phyloP scores from a whole-genome alignment of 2,329 filamentous ascomycete species.

The Arthrobotrys conoides region DNA sequence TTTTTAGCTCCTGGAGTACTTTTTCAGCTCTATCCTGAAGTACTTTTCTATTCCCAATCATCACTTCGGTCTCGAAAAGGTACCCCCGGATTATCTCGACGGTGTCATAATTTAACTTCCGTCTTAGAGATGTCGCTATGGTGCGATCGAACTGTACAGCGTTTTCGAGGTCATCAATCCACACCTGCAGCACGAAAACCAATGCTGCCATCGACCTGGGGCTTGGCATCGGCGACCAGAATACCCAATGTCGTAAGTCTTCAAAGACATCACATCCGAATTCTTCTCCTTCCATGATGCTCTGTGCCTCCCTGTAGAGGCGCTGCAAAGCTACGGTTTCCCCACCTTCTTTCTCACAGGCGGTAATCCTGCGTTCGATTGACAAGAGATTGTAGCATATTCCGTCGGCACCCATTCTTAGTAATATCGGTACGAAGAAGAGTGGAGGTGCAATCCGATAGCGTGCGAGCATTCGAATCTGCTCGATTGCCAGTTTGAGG shows the following conservation, averaged over 20 bases:
- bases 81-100: constrained; percentile 31
- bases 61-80: constrained; percentile 21
- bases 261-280: constrained; percentile 15
- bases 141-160: constrained; percentile 5
- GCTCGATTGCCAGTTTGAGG: constrained; percentile 9
- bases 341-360: not conserved
- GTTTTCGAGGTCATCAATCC: constrained; percentile 41
- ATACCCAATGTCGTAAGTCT: constrained; percentile 17
- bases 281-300: not conserved
- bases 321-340: not conserved
- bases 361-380: not conserved
- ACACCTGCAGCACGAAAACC: constrained; percentile 34
- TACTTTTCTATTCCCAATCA: constrained; percentile 13
- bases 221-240: not conserved
- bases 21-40: constrained; percentile 1
- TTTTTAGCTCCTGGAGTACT: constrained; percentile 16
- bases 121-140: not conserved
- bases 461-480: constrained; percentile 1
- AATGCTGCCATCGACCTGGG: constrained; percentile 6
- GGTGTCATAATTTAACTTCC: constrained; percentile 34
- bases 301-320: not conserved
- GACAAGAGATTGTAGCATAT: constrained; percentile 24
- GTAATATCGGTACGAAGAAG: not conserved
- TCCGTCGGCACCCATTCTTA: constrained; percentile 16
- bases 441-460: not conserved